Evolutionary conservation across 1,284 basidiomycete genomes (phyloP).

Genomic region (Vanrija sp.): DNA sequence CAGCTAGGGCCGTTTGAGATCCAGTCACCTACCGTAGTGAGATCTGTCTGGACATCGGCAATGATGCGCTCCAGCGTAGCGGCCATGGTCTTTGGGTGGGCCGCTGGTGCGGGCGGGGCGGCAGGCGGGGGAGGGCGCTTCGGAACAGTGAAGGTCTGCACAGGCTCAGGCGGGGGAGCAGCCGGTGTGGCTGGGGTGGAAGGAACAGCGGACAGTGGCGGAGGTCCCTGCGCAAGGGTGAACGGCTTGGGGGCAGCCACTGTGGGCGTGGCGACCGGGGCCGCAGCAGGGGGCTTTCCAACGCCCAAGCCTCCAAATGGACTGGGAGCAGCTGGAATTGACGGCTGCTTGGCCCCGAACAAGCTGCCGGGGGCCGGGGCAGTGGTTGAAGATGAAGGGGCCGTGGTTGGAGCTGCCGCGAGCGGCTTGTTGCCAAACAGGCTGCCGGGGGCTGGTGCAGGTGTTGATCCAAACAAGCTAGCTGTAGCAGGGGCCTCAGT

Average conservation of each 20-base stretch:
- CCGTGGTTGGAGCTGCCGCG: neutral
- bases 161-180: constrained; percentile 3
- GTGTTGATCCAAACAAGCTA: neutral
- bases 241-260: neutral
- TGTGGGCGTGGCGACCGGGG: constrained; percentile 12
- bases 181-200: constrained; percentile 19
- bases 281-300: neutral
- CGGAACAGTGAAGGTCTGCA: constrained; percentile 17
- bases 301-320: neutral
- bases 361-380: neutral
- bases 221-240: constrained; percentile 6
- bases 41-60: constrained; percentile 43
- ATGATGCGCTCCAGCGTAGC: constrained; percentile 41
- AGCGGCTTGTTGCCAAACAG: neutral
- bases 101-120: constrained; percentile 33
- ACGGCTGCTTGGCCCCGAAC: neutral
- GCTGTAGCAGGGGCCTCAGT: constrained; percentile 1
- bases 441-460: neutral
- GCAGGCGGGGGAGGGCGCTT: constrained; percentile 32
- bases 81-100: constrained; percentile 24
- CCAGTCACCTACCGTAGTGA: constrained; percentile 24
- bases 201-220: neutral
- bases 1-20: constrained; percentile 2
- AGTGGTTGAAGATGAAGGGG: neutral
- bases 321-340: neutral